These are phyloP conservation scores for Trypanosoma conorhini DNA, from an alignment of 208 protist species.

Conservation along the genomic window DNA sequence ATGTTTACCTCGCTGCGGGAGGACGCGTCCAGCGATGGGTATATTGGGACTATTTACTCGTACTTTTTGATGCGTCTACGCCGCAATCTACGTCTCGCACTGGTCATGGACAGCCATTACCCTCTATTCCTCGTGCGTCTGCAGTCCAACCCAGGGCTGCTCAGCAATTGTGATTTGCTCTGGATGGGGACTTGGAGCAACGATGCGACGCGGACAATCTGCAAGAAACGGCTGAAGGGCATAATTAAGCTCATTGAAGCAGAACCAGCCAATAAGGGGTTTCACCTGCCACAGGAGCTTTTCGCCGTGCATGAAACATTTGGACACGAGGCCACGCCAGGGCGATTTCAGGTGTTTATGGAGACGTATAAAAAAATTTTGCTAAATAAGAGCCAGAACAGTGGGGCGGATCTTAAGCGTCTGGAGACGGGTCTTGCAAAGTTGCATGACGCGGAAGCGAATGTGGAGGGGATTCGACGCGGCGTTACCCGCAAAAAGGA, in stretches of 20 bases:
- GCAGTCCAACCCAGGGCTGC: slow-evolving; percentile 95
- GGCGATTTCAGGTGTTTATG: slow-evolving; percentile 86
- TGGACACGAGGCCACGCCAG: slow-evolving; percentile 66
- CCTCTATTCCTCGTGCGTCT: slow-evolving; percentile 87
- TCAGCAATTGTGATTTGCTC: slow-evolving; percentile 93
- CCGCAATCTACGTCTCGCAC: slow-evolving; percentile 92
- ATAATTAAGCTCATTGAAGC: slow-evolving; percentile 70
- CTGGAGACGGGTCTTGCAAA: slow-evolving; percentile 93
- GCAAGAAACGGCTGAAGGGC: slow-evolving; percentile 73
- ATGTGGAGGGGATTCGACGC: slow-evolving; percentile 89
- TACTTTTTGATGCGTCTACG: slow-evolving; percentile 90
- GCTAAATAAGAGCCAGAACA: slow-evolving; percentile 68
- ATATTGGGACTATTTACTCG: slow-evolving; percentile 75
- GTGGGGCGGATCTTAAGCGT: slow-evolving; percentile 71
- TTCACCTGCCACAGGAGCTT: slow-evolving; percentile 84
- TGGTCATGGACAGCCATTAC: slow-evolving; percentile 94
- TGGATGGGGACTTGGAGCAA: slow-evolving; percentile 95
- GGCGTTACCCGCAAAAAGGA: slow-evolving; percentile 90
- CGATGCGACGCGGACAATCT: slow-evolving; percentile 84
- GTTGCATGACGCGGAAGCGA: slow-evolving; percentile 93
- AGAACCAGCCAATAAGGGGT: slow-evolving; percentile 67
- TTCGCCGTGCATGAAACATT: slow-evolving; percentile 83
- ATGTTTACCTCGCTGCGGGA: slow-evolving; percentile 93
- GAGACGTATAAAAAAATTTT: slow-evolving; percentile 84
- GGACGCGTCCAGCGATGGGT: slow-evolving; percentile 82